These are phyloP conservation scores for Abrus pulchellus DNA, from an alignment of 306 rosid genomes.

Conservation along the genomic window DNA sequence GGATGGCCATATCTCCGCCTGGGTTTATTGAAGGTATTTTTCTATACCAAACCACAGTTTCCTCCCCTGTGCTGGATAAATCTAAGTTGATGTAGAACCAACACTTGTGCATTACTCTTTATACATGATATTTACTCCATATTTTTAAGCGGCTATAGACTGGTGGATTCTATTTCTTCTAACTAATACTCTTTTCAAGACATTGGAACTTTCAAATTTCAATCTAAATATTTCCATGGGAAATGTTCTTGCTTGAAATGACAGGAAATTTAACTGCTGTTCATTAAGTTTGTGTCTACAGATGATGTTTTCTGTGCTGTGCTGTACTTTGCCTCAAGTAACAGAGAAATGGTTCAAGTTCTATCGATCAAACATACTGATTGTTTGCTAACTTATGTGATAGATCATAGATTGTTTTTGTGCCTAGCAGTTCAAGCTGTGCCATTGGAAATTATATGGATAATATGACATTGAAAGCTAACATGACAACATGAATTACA, in stretches of 20 bases:
- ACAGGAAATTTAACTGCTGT: conserved; percentile 14
- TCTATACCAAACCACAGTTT: conserved; percentile 26
- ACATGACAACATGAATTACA: conserved; percentile 17
- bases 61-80: conserved; percentile 36
- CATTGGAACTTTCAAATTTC: not conserved
- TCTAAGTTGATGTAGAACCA: conserved; percentile 16
- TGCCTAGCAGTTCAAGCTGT: conserved; percentile 19
- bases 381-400: conserved; percentile 3
- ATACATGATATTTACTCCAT: conserved; percentile 1
- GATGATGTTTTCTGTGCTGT: conserved; percentile 16
- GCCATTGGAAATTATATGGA: not conserved
- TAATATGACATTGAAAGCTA: not conserved
- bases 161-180: conserved; percentile 11
- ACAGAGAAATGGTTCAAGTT: not conserved
- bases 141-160: conserved; percentile 15
- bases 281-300: conserved; percentile 10
- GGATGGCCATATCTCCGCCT: conserved; percentile 90
- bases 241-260: not conserved
- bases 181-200: not conserved
- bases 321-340: not conserved
- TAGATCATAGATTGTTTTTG: conserved; percentile 7
- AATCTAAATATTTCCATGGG: not conserved
- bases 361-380: not conserved
- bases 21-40: conserved; percentile 85
- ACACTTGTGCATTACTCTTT: conserved; percentile 24